Percentiles rank a stretch among this genome's conserved stretches.
Conservation (phyloP, 2,329 filamentous ascomycete genomes). For the Colletotrichum sp. region DNA sequence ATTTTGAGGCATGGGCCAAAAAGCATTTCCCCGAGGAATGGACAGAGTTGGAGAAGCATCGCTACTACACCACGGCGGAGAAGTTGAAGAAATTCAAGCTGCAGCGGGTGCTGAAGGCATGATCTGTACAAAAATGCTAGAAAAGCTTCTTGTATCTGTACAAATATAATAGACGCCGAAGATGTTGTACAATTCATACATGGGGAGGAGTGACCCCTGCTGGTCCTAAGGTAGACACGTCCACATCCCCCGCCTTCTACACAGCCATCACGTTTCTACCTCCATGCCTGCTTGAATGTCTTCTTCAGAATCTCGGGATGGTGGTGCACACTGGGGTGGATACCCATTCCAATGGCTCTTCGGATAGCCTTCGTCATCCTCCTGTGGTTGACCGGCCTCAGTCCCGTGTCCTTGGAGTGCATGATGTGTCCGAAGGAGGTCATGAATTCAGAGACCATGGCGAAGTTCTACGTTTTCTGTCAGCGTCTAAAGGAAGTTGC, state of each 20-base stretch:
- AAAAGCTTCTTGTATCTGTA: slow-evolving; percentile 23
- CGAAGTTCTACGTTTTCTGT: slow-evolving; percentile 74
- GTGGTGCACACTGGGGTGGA: slow-evolving; percentile 89
- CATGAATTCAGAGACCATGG: slow-evolving; percentile 88
- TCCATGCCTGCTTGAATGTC: slow-evolving; percentile 24
- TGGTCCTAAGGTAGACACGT: background rate
- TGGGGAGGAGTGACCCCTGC: background rate
- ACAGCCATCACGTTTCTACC: background rate
- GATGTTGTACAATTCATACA: slow-evolving; percentile 29
- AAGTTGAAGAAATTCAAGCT: slow-evolving; percentile 57
- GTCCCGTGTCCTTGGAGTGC: slow-evolving; percentile 74
- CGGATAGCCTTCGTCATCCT: slow-evolving; percentile 93
- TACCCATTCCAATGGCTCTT: slow-evolving; percentile 84
- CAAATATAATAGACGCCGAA: slow-evolving; percentile 23
- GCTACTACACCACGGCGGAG: slow-evolving; percentile 47
- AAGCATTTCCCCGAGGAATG: slow-evolving; percentile 72
- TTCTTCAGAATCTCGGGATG: slow-evolving; percentile 81
- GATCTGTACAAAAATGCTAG: slow-evolving; percentile 38
- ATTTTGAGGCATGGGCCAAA: slow-evolving; percentile 78
- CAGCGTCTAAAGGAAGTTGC: background rate
- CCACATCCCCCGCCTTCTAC: background rate
- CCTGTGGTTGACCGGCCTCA: slow-evolving; percentile 89
- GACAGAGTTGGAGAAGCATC: slow-evolving; percentile 65
- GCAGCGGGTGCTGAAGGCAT: slow-evolving; percentile 52
- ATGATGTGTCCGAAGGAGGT: slow-evolving; percentile 86